Evolutionary conservation across 345 rosid genomes (phyloP), one percentile per base, ranked within the genome.

Genomic region (Gossypium longicalyx): DNA sequence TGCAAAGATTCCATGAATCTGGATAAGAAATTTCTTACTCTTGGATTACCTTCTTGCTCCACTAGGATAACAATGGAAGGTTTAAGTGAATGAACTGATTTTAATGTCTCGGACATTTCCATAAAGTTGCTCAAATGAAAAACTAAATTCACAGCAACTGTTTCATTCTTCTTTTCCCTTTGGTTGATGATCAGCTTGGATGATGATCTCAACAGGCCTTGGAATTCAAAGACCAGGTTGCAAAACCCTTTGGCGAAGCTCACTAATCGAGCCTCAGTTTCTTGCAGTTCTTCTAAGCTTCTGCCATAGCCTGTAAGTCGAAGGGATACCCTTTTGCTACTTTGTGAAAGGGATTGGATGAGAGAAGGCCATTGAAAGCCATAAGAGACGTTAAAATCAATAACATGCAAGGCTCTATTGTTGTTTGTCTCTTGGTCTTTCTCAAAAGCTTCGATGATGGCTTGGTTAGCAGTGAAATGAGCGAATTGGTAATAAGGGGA

Each of bases 301-400:
- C 67, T 77, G 41, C 94, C 91, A 2, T 81, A 84, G 13, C 88
- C 88, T 0, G 94, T 86, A 17, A 90, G 77, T 4, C 83, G 78
- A 2, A 90, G 77, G 0, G 87, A 86, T 11, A 85, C 79, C 10
- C 80, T 73, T 41, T 83, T 83, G 16, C 71, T 56, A 0, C 5
- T 4, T 11, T 12, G 25, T 9, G 91, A 90, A 1, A 88, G 60
- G 3, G 94, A 88, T 56, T 90, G 94, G n/a, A 90, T 88, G 7
- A 90, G 77, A 9, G 91, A 90, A 17, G 94, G 94, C 94, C 94
- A 88, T 3, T 90, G 91, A 57, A 90, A 88, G 4, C 94, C 94
- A 34, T 85, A 82, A 0, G 85, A 86, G 60, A 85, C 85, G 17
- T 88, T 90, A 25, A 90, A 88, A 49, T 90, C 94, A 17, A 90